These are phyloP conservation scores for Lentinula lateritia DNA, from an alignment of 768 basidiomycete species.

Conservation along the genomic window DNA sequence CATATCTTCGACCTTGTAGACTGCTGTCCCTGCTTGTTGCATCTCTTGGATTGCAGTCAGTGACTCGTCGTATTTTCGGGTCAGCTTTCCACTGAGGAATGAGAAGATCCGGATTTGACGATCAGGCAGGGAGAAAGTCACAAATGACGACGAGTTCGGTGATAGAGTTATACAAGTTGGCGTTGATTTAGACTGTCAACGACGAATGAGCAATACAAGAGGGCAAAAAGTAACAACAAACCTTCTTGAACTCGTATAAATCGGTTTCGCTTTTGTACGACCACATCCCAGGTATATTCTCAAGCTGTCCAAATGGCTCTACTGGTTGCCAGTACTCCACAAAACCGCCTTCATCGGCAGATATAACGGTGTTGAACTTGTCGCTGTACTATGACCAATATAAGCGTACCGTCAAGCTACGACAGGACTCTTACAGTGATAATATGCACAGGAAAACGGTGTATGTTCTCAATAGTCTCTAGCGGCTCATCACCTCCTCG, in stretches of 20 bases:
- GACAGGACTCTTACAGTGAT: constrained; percentile 64
- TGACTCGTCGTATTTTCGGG: constrained; percentile 93
- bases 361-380: constrained; percentile 84
- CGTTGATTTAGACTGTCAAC: constrained; percentile 73
- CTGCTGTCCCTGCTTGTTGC: constrained; percentile 96
- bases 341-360: constrained; percentile 92
- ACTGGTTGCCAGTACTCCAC: constrained; percentile 93
- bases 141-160: constrained; percentile 84
- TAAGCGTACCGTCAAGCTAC: not conserved
- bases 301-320: constrained; percentile 85
- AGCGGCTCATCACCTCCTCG: constrained; percentile 79
- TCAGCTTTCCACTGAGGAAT: constrained; percentile 84
- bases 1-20: constrained; percentile 95
- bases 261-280: constrained; percentile 88
- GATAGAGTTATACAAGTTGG: constrained; percentile 92
- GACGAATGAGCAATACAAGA: constrained; percentile 1
- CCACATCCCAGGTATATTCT: constrained; percentile 78
- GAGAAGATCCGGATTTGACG: constrained; percentile 93
- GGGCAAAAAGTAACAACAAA: constrained; percentile 19
- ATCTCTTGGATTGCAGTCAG: constrained; percentile 92
- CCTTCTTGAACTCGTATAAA: constrained; percentile 98
- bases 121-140: constrained; percentile 90
- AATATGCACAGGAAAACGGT: constrained; percentile 85
- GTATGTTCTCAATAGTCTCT: constrained; percentile 70
- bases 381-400: constrained; percentile 69